A percentile compares a stretch with the other conserved stretches of the same genome.
Conservation (phyloP, 768 basidiomycete species). For the Xanthoconium stramineum region DNA sequence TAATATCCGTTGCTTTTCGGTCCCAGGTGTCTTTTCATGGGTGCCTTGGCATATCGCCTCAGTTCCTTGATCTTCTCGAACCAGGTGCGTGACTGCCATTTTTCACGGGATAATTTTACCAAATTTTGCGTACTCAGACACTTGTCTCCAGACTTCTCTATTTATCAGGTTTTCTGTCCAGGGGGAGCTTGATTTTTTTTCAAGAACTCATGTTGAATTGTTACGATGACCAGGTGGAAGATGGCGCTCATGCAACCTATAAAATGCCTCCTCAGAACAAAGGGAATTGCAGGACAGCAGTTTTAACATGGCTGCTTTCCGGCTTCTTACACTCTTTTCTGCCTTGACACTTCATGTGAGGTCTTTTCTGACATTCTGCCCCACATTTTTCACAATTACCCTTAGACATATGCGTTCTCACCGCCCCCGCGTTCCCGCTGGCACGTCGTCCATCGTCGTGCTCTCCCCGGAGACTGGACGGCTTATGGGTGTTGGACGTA, state of each 20-base stretch:
- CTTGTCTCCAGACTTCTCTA: background rate
- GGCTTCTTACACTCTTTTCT: slow-evolving; percentile 1
- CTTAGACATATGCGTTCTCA: slow-evolving; percentile 9
- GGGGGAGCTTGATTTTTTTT: too few relatives aligned
- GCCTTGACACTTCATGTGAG: slow-evolving; percentile 6
- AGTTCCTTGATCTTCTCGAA: background rate
- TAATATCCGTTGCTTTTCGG: background rate
- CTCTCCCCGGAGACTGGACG: slow-evolving; percentile 54
- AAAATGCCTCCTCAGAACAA: slow-evolving; percentile 3
- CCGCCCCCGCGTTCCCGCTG: background rate
- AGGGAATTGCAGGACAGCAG: background rate
- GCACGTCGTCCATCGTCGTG: slow-evolving; percentile 11
- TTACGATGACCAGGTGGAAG: background rate
- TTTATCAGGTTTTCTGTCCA: background rate
- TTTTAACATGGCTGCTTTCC: slow-evolving; percentile 7
- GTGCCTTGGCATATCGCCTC: background rate
- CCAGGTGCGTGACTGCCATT: background rate
- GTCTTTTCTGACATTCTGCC: background rate
- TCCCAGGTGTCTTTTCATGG: background rate
- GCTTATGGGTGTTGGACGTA: slow-evolving; percentile 63
- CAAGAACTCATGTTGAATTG: too few relatives aligned
- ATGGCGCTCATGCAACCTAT: slow-evolving; percentile 11
- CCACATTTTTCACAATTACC: slow-evolving; percentile 1
- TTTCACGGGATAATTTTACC: background rate
- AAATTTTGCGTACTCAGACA: background rate